These are phyloP conservation scores for Suhomyces guaymorum DNA, from an alignment of 1,139 yeast genomes.

Conservation along the genomic window DNA sequence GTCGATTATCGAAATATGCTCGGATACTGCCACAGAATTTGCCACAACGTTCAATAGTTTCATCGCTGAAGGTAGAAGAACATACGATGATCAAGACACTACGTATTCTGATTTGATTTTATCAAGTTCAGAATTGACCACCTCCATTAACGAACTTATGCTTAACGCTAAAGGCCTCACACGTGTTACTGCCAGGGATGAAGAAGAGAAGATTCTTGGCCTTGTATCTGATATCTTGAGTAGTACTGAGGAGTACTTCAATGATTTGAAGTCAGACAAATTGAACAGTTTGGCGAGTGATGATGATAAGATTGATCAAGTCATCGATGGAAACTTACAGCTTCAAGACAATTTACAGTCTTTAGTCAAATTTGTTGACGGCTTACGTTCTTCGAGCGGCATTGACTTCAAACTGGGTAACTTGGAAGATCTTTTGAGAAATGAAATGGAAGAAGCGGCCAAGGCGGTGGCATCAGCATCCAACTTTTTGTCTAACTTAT, in stretches of 20 bases:
- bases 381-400: constrained; percentile 46
- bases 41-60: constrained; percentile 76
- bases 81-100: constrained; percentile 59
- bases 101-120: constrained; percentile 57
- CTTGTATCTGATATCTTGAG: constrained; percentile 60
- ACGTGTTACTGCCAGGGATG: constrained; percentile 52
- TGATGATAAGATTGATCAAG: constrained; percentile 70
- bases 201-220: constrained; percentile 52
- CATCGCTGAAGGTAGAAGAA: constrained; percentile 71
- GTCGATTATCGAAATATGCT: constrained; percentile 70
- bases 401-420: constrained; percentile 50
- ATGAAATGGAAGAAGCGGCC: constrained; percentile 73
- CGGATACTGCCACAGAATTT: constrained; percentile 76
- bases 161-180: constrained; percentile 71
- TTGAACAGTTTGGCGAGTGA: constrained; percentile 55
- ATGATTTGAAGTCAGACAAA: constrained; percentile 55
- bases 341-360: constrained; percentile 71
- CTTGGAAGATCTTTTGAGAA: constrained; percentile 68
- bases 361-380: constrained; percentile 57
- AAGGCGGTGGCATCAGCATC: constrained; percentile 68
- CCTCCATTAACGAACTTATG: constrained; percentile 65
- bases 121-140: constrained; percentile 66
- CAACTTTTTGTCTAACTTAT: constrained; percentile 54
- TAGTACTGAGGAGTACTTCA: constrained; percentile 63
- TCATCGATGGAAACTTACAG: constrained; percentile 72